These are phyloP conservation scores for Selaginella moellendorffii DNA, from an alignment of 75 land plant species.

Conservation along the genomic window DNA sequence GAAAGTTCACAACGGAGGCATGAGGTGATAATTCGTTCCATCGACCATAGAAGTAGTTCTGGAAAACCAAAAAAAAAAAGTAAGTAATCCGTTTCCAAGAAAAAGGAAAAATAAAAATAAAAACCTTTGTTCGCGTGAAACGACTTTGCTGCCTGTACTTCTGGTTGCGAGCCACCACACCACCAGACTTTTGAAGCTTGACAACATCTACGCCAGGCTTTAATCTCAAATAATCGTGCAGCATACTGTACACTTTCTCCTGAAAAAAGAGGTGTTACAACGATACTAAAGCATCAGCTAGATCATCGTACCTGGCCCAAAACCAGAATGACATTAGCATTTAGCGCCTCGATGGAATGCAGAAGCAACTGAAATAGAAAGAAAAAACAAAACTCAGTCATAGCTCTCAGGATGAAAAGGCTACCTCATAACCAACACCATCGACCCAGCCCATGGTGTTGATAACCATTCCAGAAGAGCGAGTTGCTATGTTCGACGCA, in stretches of 20 bases:
- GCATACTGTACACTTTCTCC: not conserved
- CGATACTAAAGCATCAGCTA: not conserved
- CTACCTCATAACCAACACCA: not conserved
- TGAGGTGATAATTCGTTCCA: not conserved
- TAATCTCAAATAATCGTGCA: not conserved
- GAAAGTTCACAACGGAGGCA: constrained; percentile 4
- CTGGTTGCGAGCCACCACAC: constrained; percentile 7
- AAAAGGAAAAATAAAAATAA: too few relatives aligned
- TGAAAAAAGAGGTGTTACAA: not conserved
- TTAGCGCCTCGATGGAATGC: constrained; percentile 2
- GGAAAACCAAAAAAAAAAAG: not conserved
- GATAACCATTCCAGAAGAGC: not conserved
- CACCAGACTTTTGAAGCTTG: constrained; percentile 5
- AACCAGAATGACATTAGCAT: constrained; percentile 9
- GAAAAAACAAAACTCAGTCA: not conserved
- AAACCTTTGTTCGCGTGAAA: constrained; percentile 1
- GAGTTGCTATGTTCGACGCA: not conserved
- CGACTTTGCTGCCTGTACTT: constrained; percentile 9
- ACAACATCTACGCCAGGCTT: constrained; percentile 1
- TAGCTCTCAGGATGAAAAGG: not conserved
- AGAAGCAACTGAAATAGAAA: constrained; percentile 10
- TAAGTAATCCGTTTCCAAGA: not conserved
- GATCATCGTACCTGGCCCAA: constrained; percentile 4
- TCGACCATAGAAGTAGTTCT: constrained; percentile 11
- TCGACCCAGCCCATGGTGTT: not conserved